Percentiles rank a stretch among this genome's conserved stretches.
Conservation (phyloP, 148 eudicot species). For the Gaultheria prostrata region DNA sequence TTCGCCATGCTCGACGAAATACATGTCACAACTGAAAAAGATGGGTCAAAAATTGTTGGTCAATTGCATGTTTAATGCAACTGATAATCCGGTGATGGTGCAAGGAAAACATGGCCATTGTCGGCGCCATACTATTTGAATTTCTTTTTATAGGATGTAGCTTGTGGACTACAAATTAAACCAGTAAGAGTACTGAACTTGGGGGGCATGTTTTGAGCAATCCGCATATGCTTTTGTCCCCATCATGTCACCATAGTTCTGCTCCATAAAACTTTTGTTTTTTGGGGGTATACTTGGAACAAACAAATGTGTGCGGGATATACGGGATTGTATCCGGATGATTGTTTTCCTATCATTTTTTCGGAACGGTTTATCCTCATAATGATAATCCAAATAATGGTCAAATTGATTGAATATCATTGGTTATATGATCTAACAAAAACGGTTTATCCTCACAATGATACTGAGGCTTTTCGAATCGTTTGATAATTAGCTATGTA, state of each 20-base stretch:
- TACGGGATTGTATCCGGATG: too few relatives aligned
- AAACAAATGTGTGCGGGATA: too few relatives aligned
- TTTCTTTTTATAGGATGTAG: too few relatives aligned
- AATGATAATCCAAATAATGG: too few relatives aligned
- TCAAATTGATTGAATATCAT: background rate
- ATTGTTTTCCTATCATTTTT: background rate
- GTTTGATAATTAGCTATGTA: too few relatives aligned
- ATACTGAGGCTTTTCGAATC: background rate
- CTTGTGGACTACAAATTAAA: background rate
- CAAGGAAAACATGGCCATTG: background rate
- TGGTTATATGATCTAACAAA: background rate
- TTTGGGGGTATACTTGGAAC: too few relatives aligned
- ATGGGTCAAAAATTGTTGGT: background rate
- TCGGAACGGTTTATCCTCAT: background rate
- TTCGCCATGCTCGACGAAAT: too few relatives aligned
- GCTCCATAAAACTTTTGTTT: background rate
- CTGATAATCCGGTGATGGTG: background rate
- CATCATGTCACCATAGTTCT: background rate
- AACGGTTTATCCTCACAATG: background rate
- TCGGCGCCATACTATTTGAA: background rate
- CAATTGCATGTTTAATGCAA: background rate
- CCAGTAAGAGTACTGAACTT: background rate
- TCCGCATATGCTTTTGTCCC: background rate
- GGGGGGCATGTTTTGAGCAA: background rate
- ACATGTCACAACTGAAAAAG: too few relatives aligned